Evolutionary conservation across 1,139 yeast genomes (phyloP).

Genomic region (Pichia inconspicua): DNA sequence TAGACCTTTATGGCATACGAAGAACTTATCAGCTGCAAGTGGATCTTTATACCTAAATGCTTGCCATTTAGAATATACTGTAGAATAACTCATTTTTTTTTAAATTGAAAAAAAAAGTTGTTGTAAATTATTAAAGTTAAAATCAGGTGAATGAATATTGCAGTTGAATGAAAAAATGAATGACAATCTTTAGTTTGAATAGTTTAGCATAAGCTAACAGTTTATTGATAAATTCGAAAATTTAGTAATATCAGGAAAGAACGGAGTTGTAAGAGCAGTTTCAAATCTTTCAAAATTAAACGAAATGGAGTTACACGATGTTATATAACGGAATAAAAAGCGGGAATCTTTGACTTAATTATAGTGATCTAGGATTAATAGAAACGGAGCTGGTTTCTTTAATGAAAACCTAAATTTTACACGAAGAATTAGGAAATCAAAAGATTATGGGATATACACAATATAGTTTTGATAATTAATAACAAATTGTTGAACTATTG

Average conservation of each 20-base stretch:
- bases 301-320: background rate
- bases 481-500: background rate
- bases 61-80: conserved; percentile 49
- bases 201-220: background rate
- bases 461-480: too few species aligned
- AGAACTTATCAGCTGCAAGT: conserved; percentile 51
- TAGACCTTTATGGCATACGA: conserved; percentile 40
- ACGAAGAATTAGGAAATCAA: background rate
- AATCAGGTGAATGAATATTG: too few species aligned
- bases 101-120: too few species aligned
- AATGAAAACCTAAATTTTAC: background rate
- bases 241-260: too few species aligned
- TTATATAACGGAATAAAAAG: too few species aligned
- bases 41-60: conserved; percentile 66
- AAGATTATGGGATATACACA: background rate
- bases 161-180: too few species aligned
- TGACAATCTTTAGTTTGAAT: too few species aligned
- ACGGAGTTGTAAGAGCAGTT: too few species aligned
- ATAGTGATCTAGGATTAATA: background rate
- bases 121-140: too few species aligned
- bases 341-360: background rate
- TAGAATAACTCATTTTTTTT: conserved; percentile 35
- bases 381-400: background rate
- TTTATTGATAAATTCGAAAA: too few species aligned
- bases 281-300: too few species aligned